Evolutionary conservation across 2,329 filamentous ascomycete species (phyloP).

Genomic region (Zopfia rhizophila): DNA sequence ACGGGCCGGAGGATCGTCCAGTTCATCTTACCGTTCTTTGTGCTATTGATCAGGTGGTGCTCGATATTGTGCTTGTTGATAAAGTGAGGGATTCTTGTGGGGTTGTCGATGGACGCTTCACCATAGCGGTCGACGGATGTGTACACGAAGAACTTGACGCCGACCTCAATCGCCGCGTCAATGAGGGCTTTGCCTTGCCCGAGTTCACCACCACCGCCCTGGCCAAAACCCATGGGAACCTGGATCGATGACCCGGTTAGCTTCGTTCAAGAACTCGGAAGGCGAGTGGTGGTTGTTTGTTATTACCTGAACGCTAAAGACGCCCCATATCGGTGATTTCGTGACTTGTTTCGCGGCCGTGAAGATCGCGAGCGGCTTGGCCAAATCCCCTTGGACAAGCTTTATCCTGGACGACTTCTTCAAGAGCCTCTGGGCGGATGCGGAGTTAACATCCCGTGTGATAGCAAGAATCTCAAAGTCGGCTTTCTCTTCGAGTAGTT

Average conservation of each 20-base stretch:
- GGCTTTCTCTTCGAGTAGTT: slow-evolving; percentile 48
- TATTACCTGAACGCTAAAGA: slow-evolving; percentile 43
- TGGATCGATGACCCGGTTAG: slow-evolving; percentile 32
- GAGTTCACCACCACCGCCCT: slow-evolving; percentile 37
- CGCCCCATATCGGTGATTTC: slow-evolving; percentile 39
- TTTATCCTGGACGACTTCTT: slow-evolving; percentile 60
- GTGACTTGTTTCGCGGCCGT: slow-evolving; percentile 51
- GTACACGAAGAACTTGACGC: slow-evolving; percentile 52
- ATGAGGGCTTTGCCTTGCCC: slow-evolving; percentile 51
- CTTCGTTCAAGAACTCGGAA: background rate
- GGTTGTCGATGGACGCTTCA: slow-evolving; percentile 57
- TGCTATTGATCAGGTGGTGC: slow-evolving; percentile 63
- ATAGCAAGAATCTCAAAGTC: slow-evolving; percentile 65
- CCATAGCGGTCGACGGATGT: slow-evolving; percentile 51
- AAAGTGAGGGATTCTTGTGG: slow-evolving; percentile 70
- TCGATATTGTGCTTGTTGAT: slow-evolving; percentile 69
- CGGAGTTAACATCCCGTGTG: slow-evolving; percentile 63
- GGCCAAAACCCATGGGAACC: slow-evolving; percentile 48
- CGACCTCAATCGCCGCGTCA: slow-evolving; percentile 41
- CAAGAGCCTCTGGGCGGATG: slow-evolving; percentile 60
- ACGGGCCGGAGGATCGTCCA: slow-evolving; percentile 70
- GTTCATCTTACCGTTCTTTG: slow-evolving; percentile 58
- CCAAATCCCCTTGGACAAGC: slow-evolving; percentile 65
- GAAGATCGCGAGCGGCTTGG: slow-evolving; percentile 63
- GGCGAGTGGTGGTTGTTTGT: background rate